Base-by-base conservation (phyloP, 2,329 filamentous ascomycete genomes). In the Dactylella cylindrospora region DNA sequence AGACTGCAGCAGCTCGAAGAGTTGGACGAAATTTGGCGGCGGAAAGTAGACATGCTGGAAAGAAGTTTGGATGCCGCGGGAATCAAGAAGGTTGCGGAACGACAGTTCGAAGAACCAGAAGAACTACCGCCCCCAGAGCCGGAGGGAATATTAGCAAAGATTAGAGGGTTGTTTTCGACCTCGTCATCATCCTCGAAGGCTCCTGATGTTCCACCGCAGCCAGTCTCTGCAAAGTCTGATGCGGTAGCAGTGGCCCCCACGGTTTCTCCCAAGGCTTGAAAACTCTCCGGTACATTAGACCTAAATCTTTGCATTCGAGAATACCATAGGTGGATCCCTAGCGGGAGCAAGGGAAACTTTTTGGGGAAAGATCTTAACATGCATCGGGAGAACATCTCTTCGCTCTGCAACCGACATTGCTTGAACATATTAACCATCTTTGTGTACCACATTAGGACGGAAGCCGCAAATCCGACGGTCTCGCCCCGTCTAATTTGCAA, bases 1-100 rank as follows among this genome's bases (percentile, higher is more conserved):
- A 75, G 81, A 17, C 68, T 86, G 9, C 76, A 77, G 35, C 78
- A 80, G 57, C 70, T 85, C 1, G 80, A 84, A 69, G 73, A 78
- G 51, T 44, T 52, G 13, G 51, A 64, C 13, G 59, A 64, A 12
- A 57, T 64, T 20, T 64, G 59, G 52, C 28, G 59, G 20, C 49
- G 35, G 44, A 64, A 64, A 35, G 59, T 64, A 5, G 59, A 64
- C n/a, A 51, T 36, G 32, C 32, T 64, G 6, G 59, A 64, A 25
- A 43, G 51, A 41, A 64, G 51, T 15, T 20, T 64, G 12, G 51
- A 64, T 15, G 28, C 38, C 22, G 59, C 59, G 5, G 59, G 59
- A 35, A 64, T 64, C 32, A 57, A 52, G 22, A 26, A 15, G 5
- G 45, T 64, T 6, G 38, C 44, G 7, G 59, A 51, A 19, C 51